Percentiles rank a stretch among this genome's conserved stretches.
phyloP scores from a whole-genome alignment of 1,284 basidiomycete species.

The Paramarasmius palmivorus region DNA sequence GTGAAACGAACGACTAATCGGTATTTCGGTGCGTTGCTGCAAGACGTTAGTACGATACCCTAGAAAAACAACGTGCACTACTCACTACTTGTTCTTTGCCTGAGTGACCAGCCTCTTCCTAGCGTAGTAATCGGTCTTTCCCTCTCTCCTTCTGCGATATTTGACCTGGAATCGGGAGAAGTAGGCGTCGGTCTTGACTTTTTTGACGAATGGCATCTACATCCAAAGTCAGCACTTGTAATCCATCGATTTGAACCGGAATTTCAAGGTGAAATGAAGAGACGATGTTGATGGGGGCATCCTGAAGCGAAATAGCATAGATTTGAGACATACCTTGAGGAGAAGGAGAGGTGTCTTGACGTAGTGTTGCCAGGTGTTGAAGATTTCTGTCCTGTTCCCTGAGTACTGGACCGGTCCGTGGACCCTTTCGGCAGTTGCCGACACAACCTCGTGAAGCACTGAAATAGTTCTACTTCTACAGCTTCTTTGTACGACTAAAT shows the following conservation, averaged over 20 bases:
- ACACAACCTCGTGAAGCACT: not conserved
- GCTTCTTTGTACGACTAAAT: too few species aligned
- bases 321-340: slow-evolving; percentile 55
- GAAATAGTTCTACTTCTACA: not conserved
- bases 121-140: slow-evolving; percentile 99
- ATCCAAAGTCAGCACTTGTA: slow-evolving; percentile 32
- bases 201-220: slow-evolving; percentile 90
- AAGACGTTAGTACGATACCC: not conserved
- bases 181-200: slow-evolving; percentile 89
- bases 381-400: too few species aligned
- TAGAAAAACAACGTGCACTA: slow-evolving; percentile 15
- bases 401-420: too few species aligned
- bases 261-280: not conserved
- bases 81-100: slow-evolving; percentile 99
- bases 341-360: slow-evolving; percentile 33
- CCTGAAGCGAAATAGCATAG: not conserved
- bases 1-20: slow-evolving; percentile 98
- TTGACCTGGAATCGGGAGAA: slow-evolving; percentile 98
- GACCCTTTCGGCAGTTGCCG: not conserved
- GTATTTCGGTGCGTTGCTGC: slow-evolving; percentile 94
- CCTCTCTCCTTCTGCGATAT: slow-evolving; percentile 94
- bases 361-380: too few species aligned
- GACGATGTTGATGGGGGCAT: not conserved
- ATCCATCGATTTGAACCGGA: slow-evolving; percentile 28
- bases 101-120: slow-evolving; percentile 95